Base-by-base conservation (phyloP, 495 filamentous ascomycete genomes). In the Symbiotaphrina buchneri region DNA sequence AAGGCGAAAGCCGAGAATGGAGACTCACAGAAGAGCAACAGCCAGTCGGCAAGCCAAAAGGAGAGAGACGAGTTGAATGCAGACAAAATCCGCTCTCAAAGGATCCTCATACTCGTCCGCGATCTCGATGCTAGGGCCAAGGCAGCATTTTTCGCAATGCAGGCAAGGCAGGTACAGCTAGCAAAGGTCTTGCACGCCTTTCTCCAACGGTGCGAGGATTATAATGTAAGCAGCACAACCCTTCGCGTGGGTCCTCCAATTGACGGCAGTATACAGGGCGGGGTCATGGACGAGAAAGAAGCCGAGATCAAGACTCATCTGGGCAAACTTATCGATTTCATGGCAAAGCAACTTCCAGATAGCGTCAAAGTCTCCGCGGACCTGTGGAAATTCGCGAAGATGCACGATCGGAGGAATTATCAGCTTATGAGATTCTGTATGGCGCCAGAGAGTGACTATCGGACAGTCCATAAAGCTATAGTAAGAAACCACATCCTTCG, bases 391-490 rank as follows among this genome's bases (percentile, higher is more conserved):
- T 95, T 93, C 41, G 87, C 81, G 29, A 92, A 90, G 47, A 58
- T 68, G 36, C 81, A 94, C 42, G 83, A 97, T 46, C 74, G 87
- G 24, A 72, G 90, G 30, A 78, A 65, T 42, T 95, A 92, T 45
- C 78, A 87, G 44, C 65, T 95, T 7, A 71, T 94, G 34, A 68
- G 69, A 18, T 93, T 79, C 47, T 70, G 78, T 27, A 78, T 85
- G 51, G 70, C 68, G 18, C 69, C 74, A n/a, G 74, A 80, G 27
- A 84, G 75, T 38, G 87, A 95, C 41, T 94, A 92, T 47, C 73
- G 80, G 35, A 93, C 76, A 10, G 75, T 92, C 24, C 65, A 74
- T 31, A 83, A 80, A 40, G 78, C 83, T 11, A 74, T 92, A 33
- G 51, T 53, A 47, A 43, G 51, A n/a, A 11, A 16, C 21, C 21